Percentiles rank a stretch among this genome's conserved stretches.
Evolutionary conservation across 306 rosid genomes (phyloP).

Genomic region (Pyrus betulifolia): DNA sequence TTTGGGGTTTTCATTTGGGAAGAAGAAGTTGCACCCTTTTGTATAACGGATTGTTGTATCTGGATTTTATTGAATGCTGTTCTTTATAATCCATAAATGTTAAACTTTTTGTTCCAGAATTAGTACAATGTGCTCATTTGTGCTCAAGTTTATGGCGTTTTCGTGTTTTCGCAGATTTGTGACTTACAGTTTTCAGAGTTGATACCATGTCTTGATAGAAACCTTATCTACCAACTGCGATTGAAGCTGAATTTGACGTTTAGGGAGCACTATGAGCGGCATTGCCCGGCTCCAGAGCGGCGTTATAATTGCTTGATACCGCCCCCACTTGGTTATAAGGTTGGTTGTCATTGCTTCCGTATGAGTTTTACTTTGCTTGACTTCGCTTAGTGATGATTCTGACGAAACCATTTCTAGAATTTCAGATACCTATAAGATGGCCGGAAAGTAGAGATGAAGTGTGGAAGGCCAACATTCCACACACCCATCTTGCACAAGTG

Average conservation of each 20-base stretch:
- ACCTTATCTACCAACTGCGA: constrained; percentile 37
- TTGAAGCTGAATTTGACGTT: constrained; percentile 41
- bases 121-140: not conserved
- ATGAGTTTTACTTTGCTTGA: not conserved
- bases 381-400: constrained; percentile 25
- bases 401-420: constrained; percentile 16
- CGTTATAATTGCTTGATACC: constrained; percentile 52
- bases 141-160: not conserved
- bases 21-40: not conserved
- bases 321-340: constrained; percentile 54
- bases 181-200: constrained; percentile 40
- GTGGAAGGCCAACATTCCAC: constrained; percentile 69
- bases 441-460: constrained; percentile 62
- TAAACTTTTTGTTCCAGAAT: not conserved
- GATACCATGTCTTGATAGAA: constrained; percentile 58
- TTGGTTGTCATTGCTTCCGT: constrained; percentile 8
- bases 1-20: not conserved
- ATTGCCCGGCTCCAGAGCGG: constrained; percentile 47
- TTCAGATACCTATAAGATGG: constrained; percentile 59
- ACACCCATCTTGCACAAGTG: constrained; percentile 53
- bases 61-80: not conserved
- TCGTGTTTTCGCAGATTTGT: constrained; percentile 29
- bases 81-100: not conserved
- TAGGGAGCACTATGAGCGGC: constrained; percentile 65
- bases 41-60: not conserved